These are phyloP conservation scores for Spathaspora jeffriesii DNA, from an alignment of 1,139 yeast genomes.

Conservation along the genomic window DNA sequence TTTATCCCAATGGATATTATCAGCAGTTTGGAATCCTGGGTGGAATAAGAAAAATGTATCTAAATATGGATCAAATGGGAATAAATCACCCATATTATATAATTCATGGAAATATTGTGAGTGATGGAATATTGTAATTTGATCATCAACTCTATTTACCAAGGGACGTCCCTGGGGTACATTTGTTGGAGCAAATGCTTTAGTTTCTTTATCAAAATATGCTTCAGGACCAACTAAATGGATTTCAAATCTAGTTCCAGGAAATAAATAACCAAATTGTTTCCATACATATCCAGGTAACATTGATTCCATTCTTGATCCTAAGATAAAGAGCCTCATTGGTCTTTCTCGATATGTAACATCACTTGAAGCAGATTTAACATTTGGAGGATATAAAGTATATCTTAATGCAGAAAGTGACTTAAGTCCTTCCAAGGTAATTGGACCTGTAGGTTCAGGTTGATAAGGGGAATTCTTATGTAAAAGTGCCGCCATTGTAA, in stretches of 20 bases:
- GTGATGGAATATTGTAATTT: constrained; percentile 76
- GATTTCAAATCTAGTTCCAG: constrained; percentile 77
- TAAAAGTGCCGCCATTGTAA: constrained; percentile 81
- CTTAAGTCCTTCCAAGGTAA: constrained; percentile 89
- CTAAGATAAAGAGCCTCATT: constrained; percentile 82
- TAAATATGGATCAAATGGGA: constrained; percentile 97
- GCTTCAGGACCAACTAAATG: constrained; percentile 96
- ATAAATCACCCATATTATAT: constrained; percentile 89
- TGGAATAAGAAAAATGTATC: constrained; percentile 94
- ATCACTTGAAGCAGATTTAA: constrained; percentile 41
- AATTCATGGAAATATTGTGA: constrained; percentile 89
- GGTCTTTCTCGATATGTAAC: constrained; percentile 78
- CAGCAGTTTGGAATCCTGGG: constrained; percentile 90
- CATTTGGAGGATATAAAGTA: constrained; percentile 77
- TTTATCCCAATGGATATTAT: constrained; percentile 78
- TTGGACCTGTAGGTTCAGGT: constrained; percentile 80
- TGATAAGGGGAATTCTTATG: constrained; percentile 87
- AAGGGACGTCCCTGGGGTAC: constrained; percentile 58
- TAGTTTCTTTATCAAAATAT: constrained; percentile 60
- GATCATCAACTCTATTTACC: constrained; percentile 73
- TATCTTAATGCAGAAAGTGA: constrained; percentile 90
- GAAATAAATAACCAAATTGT: constrained; percentile 85
- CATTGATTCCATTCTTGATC: constrained; percentile 93
- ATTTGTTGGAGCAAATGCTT: constrained; percentile 36
- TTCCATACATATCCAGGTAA: constrained; percentile 96